Evolutionary conservation across 148 eudicot genomes (phyloP).

Genomic region (Chenopodium quinoa): DNA sequence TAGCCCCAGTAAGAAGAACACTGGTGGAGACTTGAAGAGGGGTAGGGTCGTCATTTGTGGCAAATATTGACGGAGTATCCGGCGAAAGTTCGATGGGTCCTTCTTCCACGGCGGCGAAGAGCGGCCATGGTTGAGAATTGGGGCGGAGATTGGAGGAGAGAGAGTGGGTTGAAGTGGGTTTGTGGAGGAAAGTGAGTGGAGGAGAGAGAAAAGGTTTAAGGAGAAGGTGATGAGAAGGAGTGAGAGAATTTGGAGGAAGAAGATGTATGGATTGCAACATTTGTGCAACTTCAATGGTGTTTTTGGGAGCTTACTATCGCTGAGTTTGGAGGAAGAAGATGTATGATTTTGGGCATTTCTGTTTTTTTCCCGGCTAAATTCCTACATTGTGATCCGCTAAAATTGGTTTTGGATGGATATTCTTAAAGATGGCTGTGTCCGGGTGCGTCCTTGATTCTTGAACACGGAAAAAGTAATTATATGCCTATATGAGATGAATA

Average conservation of each 20-base stretch:
- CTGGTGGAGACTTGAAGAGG: conserved; percentile 74
- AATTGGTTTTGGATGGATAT: too few relatives aligned
- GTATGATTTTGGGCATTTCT: too few relatives aligned
- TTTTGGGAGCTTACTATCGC: neutral
- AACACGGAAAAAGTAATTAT: too few relatives aligned
- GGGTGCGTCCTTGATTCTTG: too few relatives aligned
- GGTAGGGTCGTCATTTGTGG: conserved; percentile 65
- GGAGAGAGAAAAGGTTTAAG: conserved; percentile 17
- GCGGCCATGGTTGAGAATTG: conserved; percentile 28
- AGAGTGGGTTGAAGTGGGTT: conserved; percentile 30
- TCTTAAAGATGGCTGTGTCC: too few relatives aligned
- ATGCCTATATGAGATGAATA: too few relatives aligned
- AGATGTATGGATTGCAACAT: conserved; percentile 48
- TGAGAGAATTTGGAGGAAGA: conserved; percentile 24
- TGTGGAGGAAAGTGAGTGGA: conserved; percentile 25
- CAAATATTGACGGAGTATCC: conserved; percentile 56
- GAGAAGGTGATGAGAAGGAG: conserved; percentile 21
- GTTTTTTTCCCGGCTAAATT: too few relatives aligned
- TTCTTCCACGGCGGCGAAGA: conserved; percentile 31
- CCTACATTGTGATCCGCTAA: too few relatives aligned
- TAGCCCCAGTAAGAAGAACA: conserved; percentile 89
- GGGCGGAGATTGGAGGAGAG: conserved; percentile 31
- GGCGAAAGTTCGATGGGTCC: conserved; percentile 77
- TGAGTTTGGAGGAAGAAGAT: neutral
- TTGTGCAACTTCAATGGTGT: conserved; percentile 1